Conservation (phyloP, 2,329 filamentous ascomycete species). For the Madurella fahalii region DNA sequence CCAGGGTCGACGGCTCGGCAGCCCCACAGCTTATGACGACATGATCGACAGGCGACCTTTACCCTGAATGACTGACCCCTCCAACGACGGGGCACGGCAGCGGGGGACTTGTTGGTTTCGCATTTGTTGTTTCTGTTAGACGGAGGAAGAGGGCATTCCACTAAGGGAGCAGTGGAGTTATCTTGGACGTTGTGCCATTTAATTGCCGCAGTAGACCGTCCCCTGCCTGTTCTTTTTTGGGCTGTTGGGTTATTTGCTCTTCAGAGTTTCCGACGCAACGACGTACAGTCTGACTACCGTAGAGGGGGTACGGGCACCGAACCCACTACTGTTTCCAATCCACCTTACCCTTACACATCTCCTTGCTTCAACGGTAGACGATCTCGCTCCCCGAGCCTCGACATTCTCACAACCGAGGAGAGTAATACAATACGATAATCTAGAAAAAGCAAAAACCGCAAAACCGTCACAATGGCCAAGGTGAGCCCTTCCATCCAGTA, state of each 20-base stretch:
- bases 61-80: constrained; percentile 1
- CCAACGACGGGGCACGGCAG: neutral
- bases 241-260: too few relatives aligned
- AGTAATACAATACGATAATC: neutral
- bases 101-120: constrained; percentile 7
- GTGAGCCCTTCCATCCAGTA: constrained; percentile 5
- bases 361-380: too few relatives aligned
- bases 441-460: neutral
- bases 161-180: neutral
- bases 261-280: too few relatives aligned
- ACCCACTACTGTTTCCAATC: too few relatives aligned
- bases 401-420: too few relatives aligned
- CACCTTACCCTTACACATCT: too few relatives aligned
- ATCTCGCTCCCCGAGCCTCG: too few relatives aligned
- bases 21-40: constrained; percentile 11
- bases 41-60: constrained; percentile 8
- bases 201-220: too few relatives aligned
- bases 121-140: neutral
- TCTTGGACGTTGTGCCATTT: too few relatives aligned
- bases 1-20: constrained; percentile 3
- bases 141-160: neutral
- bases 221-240: too few relatives aligned
- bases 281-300: too few relatives aligned
- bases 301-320: too few relatives aligned
- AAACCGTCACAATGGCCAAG: constrained; percentile 20